Evolutionary conservation across 129 eudicot species (phyloP), one percentile per base, ranked within the genome.

Genomic region (Silybum marianum): DNA sequence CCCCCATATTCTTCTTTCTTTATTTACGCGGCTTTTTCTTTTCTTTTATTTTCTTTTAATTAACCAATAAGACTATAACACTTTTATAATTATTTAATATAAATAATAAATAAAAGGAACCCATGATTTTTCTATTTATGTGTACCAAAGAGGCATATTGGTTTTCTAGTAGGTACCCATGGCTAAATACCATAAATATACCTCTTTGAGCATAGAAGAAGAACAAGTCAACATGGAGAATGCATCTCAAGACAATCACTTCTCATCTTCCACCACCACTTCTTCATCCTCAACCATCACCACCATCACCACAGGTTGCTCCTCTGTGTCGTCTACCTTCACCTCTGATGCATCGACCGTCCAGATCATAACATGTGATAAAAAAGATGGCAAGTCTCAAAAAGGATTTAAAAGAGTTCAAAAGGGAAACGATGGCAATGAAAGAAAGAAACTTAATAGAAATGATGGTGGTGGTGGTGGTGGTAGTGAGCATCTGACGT

Each of bases 141-240:
- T 77, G 79, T 77, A 34, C 25, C 69, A 75, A 39, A 2, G 75
- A 54, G 67, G 69, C 87, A 80, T 70, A 69, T 58, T 75, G 77
- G 75, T 78, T 81, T 54, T 71, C 72, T 72, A 71, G 74, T 76
- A 80, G 71, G 78, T 71, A 77, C 25, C 82, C 28, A 75, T 70
- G 78, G 70, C 69, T 77, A 63, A 42, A 71, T 62, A 83, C 83
- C 83, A 83, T 83, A 82, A 72, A 74, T 54, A 81, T 72, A 78
- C 83, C 48, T 68, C 48, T 18, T 86, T 63, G 79, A 70, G 28
- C 72, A 51, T 84, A 24, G 80, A 85, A 88, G 88, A 77, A 77
- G 38, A 72, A 68, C 84, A 86, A 25, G 85, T 77, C 80, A 80
- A 84, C 85, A 39, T 88, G 69, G 81, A 78, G 73, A 84, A 48